These are phyloP conservation scores for Aspergillus sp. DNA, from an alignment of 2,329 filamentous ascomycete genomes.

Conservation along the genomic window DNA sequence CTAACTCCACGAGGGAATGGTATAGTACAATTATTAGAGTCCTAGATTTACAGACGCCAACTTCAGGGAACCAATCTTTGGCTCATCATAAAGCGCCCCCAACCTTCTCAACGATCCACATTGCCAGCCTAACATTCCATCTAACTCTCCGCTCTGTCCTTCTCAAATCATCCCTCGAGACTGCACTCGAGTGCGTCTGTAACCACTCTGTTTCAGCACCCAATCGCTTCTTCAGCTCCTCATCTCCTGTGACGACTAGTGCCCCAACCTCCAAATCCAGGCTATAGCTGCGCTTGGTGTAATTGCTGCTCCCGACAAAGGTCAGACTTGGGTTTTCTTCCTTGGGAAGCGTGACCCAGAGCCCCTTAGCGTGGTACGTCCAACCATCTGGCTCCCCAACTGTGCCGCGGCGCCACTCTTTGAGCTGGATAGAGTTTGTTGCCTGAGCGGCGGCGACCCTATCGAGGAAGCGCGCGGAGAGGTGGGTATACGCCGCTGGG, in stretches of 20 bases:
- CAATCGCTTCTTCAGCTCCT: slow-evolving; percentile 69
- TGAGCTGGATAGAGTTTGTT: slow-evolving; percentile 65
- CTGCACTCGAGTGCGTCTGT: slow-evolving; percentile 67
- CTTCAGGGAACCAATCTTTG: neutral
- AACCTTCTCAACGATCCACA: slow-evolving; percentile 87
- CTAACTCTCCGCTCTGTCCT: slow-evolving; percentile 80
- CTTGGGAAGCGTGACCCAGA: slow-evolving; percentile 73
- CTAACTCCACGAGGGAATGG: neutral
- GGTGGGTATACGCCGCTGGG: slow-evolving; percentile 86
- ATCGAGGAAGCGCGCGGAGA: slow-evolving; percentile 78
- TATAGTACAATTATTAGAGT: slow-evolving; percentile 2
- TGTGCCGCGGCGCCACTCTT: slow-evolving; percentile 84
- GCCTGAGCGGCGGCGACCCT: slow-evolving; percentile 56
- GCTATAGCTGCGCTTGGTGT: slow-evolving; percentile 89
- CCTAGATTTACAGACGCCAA: neutral
- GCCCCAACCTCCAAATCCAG: slow-evolving; percentile 90
- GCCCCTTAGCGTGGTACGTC: slow-evolving; percentile 97
- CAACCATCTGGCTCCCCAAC: slow-evolving; percentile 81
- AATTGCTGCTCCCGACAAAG: slow-evolving; percentile 89
- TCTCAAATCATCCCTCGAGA: slow-evolving; percentile 76
- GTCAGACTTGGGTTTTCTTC: slow-evolving; percentile 71
- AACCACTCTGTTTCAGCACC: slow-evolving; percentile 78
- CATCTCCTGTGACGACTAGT: slow-evolving; percentile 77
- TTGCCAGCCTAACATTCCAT: slow-evolving; percentile 79
- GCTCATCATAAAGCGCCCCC: slow-evolving; percentile 78